Base-by-base conservation (phyloP, 345 rosid species). In the Salix caprea region DNA sequence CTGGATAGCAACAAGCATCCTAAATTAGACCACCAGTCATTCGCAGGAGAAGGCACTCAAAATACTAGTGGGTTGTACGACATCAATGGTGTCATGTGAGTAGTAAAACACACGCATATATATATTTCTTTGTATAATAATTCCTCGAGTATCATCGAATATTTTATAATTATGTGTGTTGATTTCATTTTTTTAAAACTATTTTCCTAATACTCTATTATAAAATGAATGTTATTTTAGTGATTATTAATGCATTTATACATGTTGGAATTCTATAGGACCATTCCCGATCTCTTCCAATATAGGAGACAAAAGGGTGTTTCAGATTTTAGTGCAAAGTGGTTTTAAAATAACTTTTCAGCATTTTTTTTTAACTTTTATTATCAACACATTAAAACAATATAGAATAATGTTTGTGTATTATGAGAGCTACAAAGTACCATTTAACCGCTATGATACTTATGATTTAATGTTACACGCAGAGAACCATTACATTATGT, bases 1-100 rank as follows among this genome's bases (percentile, higher is more conserved):
- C 82, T 90, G 92, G 96, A 94, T 61, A 89, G 94, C 70, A 90
- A 84, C 86, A 88, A 86, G 86, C 88, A 88, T 82, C 87, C 87
- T 39, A 90, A 89, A 78, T 72, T 89, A 72, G 91, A 76, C 32
- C 69, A 90, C 85, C 91, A 89, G 77, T 42, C 91, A 79, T 80
- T 84, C 77, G 90, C 87, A 50, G 80, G 65, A 56, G 89, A 86
- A 64, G 80, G 75, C 65, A 67, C 86, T 73, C 88, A 85, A 83
- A 88, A 91, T 76, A 85, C 96, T 72, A 90, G 86, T 85, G 93
- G 84, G 34, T 90, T 86, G 78, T 90, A 82, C 86, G 71, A 46
- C 46, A 78, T 69, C 73, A 76, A 69, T 12, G 69, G 69, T 6
- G 42, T 48, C 72, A 54, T 66, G 62, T 80, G 79, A 30, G 44